A percentile compares a stretch with the other conserved stretches of the same genome.
phyloP scores from a whole-genome alignment of 306 rosid genomes.

The Lagenaria siceraria region DNA sequence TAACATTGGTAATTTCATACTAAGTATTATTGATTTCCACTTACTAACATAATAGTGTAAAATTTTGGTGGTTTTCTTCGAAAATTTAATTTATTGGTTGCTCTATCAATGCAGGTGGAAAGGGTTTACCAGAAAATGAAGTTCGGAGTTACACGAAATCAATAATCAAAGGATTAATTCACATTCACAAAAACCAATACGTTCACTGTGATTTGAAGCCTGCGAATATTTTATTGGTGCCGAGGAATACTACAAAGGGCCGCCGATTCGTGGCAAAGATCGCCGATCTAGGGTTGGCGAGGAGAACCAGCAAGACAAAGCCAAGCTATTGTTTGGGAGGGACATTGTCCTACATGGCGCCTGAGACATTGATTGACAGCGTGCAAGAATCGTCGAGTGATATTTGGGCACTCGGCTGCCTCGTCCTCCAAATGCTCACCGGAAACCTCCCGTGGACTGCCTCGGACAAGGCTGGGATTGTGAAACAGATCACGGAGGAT shows the following conservation, averaged over 20 bases:
- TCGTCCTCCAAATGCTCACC: conserved; percentile 19
- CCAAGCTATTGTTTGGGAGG: conserved; percentile 13
- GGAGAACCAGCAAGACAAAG: conserved; percentile 4
- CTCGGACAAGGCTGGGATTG: neutral
- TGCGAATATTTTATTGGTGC: conserved; percentile 11
- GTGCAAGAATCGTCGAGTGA: conserved; percentile 12
- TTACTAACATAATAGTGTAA: too few species aligned
- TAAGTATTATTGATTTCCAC: too few species aligned
- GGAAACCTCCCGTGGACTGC: conserved; percentile 5
- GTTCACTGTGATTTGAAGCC: conserved; percentile 30
- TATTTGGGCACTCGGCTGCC: conserved; percentile 24
- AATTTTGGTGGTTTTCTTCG: too few species aligned
- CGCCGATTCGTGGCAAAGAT: conserved; percentile 13
- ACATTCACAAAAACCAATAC: conserved; percentile 7
- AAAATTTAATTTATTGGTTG: too few species aligned
- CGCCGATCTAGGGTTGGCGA: conserved; percentile 20
- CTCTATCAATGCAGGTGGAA: neutral
- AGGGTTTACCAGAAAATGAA: conserved; percentile 9
- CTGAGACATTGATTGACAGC: conserved; percentile 10
- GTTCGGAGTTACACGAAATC: conserved; percentile 12
- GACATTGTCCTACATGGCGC: conserved; percentile 16
- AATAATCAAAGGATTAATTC: conserved; percentile 15
- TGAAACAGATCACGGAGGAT: neutral
- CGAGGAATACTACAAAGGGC: neutral
- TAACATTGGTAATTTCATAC: too few species aligned